phyloP scores from a whole-genome alignment of 2,329 filamentous ascomycete genomes.

The Elsinoe necatrix region DNA sequence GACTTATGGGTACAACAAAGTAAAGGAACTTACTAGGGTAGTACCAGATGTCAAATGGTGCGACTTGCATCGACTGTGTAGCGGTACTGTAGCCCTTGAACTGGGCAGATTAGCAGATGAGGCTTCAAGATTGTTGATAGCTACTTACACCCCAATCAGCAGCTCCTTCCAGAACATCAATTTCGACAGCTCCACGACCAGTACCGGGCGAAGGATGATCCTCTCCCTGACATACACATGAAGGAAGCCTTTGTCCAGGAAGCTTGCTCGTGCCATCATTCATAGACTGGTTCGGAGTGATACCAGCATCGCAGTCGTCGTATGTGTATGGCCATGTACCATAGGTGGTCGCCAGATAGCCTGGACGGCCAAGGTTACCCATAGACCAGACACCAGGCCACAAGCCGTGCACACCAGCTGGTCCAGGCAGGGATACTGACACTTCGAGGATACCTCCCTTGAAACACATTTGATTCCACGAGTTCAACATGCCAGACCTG shows the following conservation, averaged over 20 bases:
- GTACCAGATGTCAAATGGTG: conserved; percentile 63
- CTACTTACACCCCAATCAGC: conserved; percentile 21
- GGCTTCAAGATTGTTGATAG: no score
- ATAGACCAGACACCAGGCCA: conserved; percentile 72
- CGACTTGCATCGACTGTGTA: conserved; percentile 59
- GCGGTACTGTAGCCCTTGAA: conserved; percentile 31
- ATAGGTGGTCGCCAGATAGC: conserved; percentile 61
- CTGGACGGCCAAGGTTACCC: conserved; percentile 63
- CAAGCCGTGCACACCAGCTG: conserved; percentile 58
- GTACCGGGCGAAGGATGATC: conserved; percentile 59
- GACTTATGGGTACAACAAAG: no score
- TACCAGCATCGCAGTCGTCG: conserved; percentile 60
- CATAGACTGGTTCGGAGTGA: conserved; percentile 63
- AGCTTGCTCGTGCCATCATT: conserved; percentile 57
- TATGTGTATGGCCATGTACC: conserved; percentile 70
- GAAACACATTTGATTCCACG: conserved; percentile 67
- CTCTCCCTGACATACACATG: conserved; percentile 55
- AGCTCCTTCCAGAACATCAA: conserved; percentile 57
- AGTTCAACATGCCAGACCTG: conserved; percentile 65
- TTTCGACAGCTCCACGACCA: conserved; percentile 60
- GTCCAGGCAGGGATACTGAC: conserved; percentile 60
- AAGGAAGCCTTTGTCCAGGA: conserved; percentile 61
- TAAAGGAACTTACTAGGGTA: conserved; percentile 48
- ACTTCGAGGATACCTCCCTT: conserved; percentile 62
- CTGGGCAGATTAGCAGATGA: no score